phyloP scores from a whole-genome alignment of 176 grass and related monocot genomes.

The Phoenix dactylifera region DNA sequence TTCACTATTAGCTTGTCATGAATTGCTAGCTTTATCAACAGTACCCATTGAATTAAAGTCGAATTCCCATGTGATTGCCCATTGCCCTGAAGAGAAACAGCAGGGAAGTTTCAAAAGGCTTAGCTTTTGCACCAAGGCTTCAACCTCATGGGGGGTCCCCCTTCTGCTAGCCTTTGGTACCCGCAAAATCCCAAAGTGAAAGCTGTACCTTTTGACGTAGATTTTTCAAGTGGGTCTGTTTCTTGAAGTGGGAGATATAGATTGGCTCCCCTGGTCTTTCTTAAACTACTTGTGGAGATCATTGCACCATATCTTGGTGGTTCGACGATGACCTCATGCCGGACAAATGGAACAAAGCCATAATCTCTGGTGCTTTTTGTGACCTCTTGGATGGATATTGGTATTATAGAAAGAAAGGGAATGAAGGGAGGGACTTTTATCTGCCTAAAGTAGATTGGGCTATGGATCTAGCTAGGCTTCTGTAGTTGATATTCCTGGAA shows the following conservation, averaged over 20 bases:
- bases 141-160: background rate
- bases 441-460: conserved; percentile 42
- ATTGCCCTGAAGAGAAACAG: conserved; percentile 5
- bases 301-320: conserved; percentile 54
- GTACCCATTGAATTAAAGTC: conserved; percentile 29
- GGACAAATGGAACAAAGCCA: conserved; percentile 80
- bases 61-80: conserved; percentile 23
- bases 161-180: conserved; percentile 25
- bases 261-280: conserved; percentile 20
- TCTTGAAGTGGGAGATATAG: conserved; percentile 19
- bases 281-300: conserved; percentile 35
- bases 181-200: background rate
- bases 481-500: no score
- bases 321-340: background rate
- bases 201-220: background rate
- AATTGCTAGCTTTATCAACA: background rate
- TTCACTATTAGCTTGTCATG: background rate
- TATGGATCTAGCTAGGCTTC: no score
- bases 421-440: conserved; percentile 53
- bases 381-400: conserved; percentile 57
- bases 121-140: conserved; percentile 8
- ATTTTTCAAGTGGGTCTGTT: conserved; percentile 4
- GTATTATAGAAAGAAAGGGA: conserved; percentile 51
- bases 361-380: conserved; percentile 61
- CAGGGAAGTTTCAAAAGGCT: conserved; percentile 10